These are phyloP conservation scores for Phytophthora sp. DNA, from an alignment of 352 stramenopile genomes.

Conservation along the genomic window DNA sequence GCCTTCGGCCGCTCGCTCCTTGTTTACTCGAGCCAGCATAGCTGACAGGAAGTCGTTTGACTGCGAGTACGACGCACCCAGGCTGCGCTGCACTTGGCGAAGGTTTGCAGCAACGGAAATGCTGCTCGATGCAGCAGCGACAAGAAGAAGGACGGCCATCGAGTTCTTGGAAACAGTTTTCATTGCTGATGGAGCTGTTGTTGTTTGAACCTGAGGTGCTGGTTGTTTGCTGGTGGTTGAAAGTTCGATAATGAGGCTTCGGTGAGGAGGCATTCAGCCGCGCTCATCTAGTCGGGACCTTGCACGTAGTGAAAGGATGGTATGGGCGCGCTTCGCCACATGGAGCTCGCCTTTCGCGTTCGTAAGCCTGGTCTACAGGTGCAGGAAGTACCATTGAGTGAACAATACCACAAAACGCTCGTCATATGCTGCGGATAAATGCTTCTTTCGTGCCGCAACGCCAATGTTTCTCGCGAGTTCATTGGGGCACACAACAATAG, in stretches of 20 bases:
- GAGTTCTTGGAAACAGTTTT: constrained; percentile 12
- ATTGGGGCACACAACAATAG: background rate
- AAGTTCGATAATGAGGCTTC: constrained; percentile 13
- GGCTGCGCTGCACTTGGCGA: constrained; percentile 22
- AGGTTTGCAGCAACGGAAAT: constrained; percentile 13
- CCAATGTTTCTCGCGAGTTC: constrained; percentile 1
- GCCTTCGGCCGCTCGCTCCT: constrained; percentile 37
- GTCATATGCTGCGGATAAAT: constrained; percentile 6
- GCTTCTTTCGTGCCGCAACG: background rate
- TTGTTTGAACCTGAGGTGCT: too few relatives aligned
- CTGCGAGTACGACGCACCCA: constrained; percentile 18
- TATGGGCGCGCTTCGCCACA: constrained; percentile 12
- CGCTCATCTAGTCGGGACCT: too few relatives aligned
- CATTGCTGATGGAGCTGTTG: background rate
- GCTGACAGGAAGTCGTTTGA: constrained; percentile 17
- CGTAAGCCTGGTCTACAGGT: constrained; percentile 8
- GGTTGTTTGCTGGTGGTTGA: too few relatives aligned
- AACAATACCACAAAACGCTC: constrained; percentile 1
- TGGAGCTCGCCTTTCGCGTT: constrained; percentile 17
- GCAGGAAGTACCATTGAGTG: background rate
- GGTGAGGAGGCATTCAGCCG: background rate
- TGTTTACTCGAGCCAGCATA: constrained; percentile 52
- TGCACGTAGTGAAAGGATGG: background rate
- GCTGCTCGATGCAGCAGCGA: constrained; percentile 1
- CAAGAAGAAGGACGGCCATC: background rate